Evolutionary conservation across 768 basidiomycete species (phyloP), one percentile per base, ranked within the genome.

Genomic region (Nidularia pulvinata): DNA sequence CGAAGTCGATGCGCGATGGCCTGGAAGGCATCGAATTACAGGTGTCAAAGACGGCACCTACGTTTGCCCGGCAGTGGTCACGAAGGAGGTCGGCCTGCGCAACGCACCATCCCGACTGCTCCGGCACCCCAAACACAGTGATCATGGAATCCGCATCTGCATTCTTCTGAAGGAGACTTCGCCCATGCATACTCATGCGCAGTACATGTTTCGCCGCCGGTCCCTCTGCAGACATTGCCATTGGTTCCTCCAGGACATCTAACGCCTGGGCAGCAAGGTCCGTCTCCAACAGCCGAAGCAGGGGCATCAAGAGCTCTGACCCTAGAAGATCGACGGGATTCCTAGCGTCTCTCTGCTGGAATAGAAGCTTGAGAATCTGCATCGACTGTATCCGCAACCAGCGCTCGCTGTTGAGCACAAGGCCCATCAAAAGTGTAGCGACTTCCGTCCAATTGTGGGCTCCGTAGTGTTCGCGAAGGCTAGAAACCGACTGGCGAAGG

Each of bases 241-340:
- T 84, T 0, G 94, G 94, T 60, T 95, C 90, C 61, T 97, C 94
- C 5, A 98, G 79, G n/a, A 98, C 93, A 47, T 95, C 95, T 46
- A 98, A 78, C 1, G 94, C 95, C 56, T 91, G 84, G 6, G 86
- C 70, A 7, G 95, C 88, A 34, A 94, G 80, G 57, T 95, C 90
- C 2, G 91, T 92, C 59, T 91, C 88, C n/a, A 97, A 76, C 22
- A 98, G 80, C 30, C 93, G 86, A 33, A 98, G 73, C 30, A 98
- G 77, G 0, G 95, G 95, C 88, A 93, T 93, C 32, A 98, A 81
- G 22, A 95, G 75, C 65, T 97, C 95, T 1, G 91, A 88, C 2
- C 92, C 91, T 48, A 93, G 74, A 0, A 83, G 73, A 48, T 89
- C 86, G 22, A 93, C 79, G 13, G 88, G 84, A 53, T 79, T 86